A percentile compares a stretch with the other conserved stretches of the same genome.
Evolutionary conservation across 768 basidiomycete genomes (phyloP).

Genomic region (Amanita pseudoporphyria): DNA sequence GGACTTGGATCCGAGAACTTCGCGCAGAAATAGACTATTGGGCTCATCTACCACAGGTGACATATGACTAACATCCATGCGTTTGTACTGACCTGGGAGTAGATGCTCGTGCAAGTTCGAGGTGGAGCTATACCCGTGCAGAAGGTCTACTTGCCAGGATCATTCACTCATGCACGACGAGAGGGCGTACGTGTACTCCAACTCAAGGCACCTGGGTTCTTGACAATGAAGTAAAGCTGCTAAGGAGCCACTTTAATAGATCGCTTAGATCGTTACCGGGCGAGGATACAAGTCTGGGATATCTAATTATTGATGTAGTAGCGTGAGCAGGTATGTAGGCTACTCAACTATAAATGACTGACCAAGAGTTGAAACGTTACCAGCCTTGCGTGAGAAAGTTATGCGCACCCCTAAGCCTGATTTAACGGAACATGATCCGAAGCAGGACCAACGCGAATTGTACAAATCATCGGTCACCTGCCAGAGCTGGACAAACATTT

Average conservation of each 20-base stretch:
- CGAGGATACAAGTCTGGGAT: no score
- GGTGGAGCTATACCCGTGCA: background rate
- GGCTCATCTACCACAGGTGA: no score
- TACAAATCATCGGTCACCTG: no score
- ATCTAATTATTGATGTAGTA: no score
- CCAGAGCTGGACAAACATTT: no score
- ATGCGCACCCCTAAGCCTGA: no score
- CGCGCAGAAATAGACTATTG: background rate
- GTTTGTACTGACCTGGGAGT: background rate
- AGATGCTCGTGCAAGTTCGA: background rate
- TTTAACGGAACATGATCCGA: constrained; percentile 3
- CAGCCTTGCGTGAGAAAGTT: background rate
- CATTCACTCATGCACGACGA: background rate
- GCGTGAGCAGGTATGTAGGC: no score
- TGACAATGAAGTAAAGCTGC: background rate
- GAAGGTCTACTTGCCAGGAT: background rate
- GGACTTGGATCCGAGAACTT: background rate
- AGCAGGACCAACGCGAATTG: background rate
- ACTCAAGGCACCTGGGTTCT: background rate
- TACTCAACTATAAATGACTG: no score
- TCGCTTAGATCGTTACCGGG: background rate
- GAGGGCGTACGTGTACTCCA: background rate
- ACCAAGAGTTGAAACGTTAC: background rate
- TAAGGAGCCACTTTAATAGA: background rate
- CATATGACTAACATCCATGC: background rate